Base-by-base conservation (phyloP, 331 rosid species). In the Saraca asoca region DNA sequence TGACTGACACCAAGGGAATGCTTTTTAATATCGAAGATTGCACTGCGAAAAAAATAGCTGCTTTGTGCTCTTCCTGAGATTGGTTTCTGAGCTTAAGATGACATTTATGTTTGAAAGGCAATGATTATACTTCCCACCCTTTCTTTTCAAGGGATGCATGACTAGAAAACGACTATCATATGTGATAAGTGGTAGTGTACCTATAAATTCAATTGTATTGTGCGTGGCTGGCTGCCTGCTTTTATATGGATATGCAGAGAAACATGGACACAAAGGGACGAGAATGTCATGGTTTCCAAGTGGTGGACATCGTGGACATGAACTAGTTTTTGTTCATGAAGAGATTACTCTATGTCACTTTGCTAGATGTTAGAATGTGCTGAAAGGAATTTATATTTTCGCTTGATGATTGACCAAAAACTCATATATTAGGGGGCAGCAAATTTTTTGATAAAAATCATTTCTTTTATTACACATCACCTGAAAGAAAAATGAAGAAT, bases 401-500 rank as follows among this genome's bases (percentile, higher is more conserved):
- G 24, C 9, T 42, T 6, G 59, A 9, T 51, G 14, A 38, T 66
- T 8, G 29, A 31, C 14, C 15, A 49, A 38, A 14, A 5, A 18
- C 46, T 51, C 33, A 5, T 5, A 5, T 50, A 31, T 51, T 7
- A 42, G 9, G 74, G 39, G 29, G n/a, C n/a, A n/a, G n/a, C n/a
- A 61, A 51, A 38, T 46, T 59, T 58, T 75, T 12, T 34, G 12
- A 52, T 44, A 54, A 58, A 62, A 16, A 42, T 31, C 8, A 14
- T 38, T 65, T 57, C 54, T 5, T 42, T 3, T 38, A 37, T 16
- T 64, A 35, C 33, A 15, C n/a, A 44, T 29, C 10, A 11, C 8
- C 58, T 74, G 7, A 20, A 64, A 66, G 48, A 58, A 66, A 39
- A 49, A 55, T 29, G 50, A 54, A 7, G 43, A 17, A 39, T 14